A percentile compares a stretch with the other conserved stretches of the same genome.
These are phyloP conservation scores for Nannochloropsis gaditana DNA, from an alignment of 108 stramenopile genomes.

Conservation along the genomic window DNA sequence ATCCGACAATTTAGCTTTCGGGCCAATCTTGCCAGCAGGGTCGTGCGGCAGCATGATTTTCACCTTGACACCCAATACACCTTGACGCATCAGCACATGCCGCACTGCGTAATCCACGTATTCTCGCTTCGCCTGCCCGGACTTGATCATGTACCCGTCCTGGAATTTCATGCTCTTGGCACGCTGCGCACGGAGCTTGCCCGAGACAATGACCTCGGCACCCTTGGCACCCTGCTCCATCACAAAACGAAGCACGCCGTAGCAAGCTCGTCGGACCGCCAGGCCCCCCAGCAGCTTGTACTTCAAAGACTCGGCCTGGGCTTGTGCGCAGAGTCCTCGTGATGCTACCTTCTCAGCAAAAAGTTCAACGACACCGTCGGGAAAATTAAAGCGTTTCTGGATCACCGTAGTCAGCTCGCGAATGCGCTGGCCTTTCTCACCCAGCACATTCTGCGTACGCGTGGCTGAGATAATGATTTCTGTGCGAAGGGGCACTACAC, in stretches of 20 bases:
- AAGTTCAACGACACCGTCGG: constrained; percentile 92
- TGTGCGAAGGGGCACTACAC: constrained; percentile 94
- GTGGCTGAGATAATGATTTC: constrained; percentile 99
- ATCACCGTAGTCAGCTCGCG: constrained; percentile 96
- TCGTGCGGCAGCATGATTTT: constrained; percentile 97
- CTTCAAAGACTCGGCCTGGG: constrained; percentile 98
- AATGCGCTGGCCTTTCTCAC: constrained; percentile 99
- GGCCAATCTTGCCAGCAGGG: constrained; percentile 65
- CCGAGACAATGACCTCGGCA: constrained; percentile 96
- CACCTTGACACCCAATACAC: constrained; percentile 97
- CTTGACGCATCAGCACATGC: constrained; percentile 99
- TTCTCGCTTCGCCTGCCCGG: constrained; percentile 91
- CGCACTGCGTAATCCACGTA: constrained; percentile 97
- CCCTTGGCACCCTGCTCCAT: constrained; percentile 99
- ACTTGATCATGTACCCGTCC: constrained; percentile 99
- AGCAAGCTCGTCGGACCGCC: constrained; percentile 98
- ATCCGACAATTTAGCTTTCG: constrained; percentile 59
- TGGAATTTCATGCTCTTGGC: constrained; percentile 99
- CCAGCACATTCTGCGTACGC: constrained; percentile 95
- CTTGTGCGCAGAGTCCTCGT: constrained; percentile 97
- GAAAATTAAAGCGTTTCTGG: constrained; percentile 98
- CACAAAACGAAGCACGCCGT: constrained; percentile 98
- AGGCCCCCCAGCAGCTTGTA: constrained; percentile 98
- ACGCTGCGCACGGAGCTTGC: constrained; percentile 99
- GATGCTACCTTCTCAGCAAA: constrained; percentile 97